Evolutionary conservation across 2,329 filamentous ascomycete species (phyloP).

Genomic region (Escovopsis sp.): DNA sequence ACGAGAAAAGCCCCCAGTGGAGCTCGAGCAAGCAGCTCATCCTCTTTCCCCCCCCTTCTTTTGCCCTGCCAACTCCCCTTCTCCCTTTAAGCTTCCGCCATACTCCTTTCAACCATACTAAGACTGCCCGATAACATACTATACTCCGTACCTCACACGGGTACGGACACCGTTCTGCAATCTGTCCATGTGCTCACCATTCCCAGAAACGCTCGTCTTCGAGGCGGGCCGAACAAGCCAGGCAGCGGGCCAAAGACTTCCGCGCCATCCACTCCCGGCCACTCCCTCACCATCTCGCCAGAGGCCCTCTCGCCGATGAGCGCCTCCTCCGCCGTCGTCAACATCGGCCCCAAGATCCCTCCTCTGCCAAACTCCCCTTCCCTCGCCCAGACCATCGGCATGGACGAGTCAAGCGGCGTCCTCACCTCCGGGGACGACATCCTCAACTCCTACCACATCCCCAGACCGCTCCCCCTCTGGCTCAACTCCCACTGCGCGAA

Average conservation of each 20-base stretch:
- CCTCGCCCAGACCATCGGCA: conserved; percentile 51
- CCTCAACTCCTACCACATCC: conserved; percentile 47
- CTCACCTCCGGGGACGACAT: conserved; percentile 37
- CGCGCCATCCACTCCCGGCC: conserved; percentile 30
- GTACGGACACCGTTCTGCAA: too few species aligned
- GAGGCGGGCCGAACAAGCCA: conserved; percentile 38
- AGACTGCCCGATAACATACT: too few species aligned
- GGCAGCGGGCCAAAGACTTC: conserved; percentile 39
- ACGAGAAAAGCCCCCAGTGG: too few species aligned
- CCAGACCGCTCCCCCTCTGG: conserved; percentile 56
- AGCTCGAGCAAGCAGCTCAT: too few species aligned
- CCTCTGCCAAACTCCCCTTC: conserved; percentile 50
- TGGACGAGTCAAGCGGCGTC: conserved; percentile 43
- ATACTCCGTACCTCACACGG: too few species aligned
- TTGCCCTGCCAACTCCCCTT: too few species aligned
- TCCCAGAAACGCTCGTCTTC: conserved; percentile 41
- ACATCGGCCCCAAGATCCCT: conserved; percentile 42
- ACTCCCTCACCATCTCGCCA: conserved; percentile 29
- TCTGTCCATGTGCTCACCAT: not conserved
- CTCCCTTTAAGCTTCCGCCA: too few species aligned
- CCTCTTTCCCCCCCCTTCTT: too few species aligned
- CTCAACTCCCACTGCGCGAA: conserved; percentile 61
- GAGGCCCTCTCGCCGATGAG: conserved; percentile 12
- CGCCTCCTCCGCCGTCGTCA: conserved; percentile 28
- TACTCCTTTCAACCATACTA: too few species aligned